phyloP scores from a whole-genome alignment of 768 basidiomycete genomes.

The Auriculariales sp. region DNA sequence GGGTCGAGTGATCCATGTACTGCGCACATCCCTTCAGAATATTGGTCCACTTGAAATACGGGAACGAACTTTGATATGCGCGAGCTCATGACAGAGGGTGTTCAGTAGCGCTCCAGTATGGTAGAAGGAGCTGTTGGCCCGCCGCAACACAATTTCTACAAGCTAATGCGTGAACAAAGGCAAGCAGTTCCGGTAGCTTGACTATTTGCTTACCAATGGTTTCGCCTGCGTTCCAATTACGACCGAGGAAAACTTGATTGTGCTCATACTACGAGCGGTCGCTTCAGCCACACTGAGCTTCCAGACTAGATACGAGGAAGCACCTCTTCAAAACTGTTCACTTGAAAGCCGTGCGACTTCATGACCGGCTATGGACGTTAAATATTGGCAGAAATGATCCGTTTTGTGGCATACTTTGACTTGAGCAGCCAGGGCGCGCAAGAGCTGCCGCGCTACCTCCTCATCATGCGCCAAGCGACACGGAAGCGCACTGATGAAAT shows the following conservation, averaged over 20 bases:
- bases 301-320: slow-evolving; percentile 2
- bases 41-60: neutral
- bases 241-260: slow-evolving; percentile 63
- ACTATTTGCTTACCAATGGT: slow-evolving; percentile 38
- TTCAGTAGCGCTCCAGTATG: slow-evolving; percentile 58
- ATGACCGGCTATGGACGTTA: slow-evolving; percentile 37
- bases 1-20: slow-evolving; percentile 72
- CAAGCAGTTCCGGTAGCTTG: neutral
- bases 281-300: neutral
- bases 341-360: slow-evolving; percentile 59
- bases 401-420: slow-evolving; percentile 24
- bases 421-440: slow-evolving; percentile 71
- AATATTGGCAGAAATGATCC: neutral
- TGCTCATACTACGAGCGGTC: slow-evolving; percentile 45
- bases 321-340: slow-evolving; percentile 78
- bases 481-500: slow-evolving; percentile 58
- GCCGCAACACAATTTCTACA: slow-evolving; percentile 60
- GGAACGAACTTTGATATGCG: slow-evolving; percentile 56
- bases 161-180: neutral
- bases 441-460: slow-evolving; percentile 54
- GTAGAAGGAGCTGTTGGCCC: slow-evolving; percentile 43
- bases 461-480: slow-evolving; percentile 22
- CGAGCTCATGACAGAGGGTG: slow-evolving; percentile 76
- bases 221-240: slow-evolving; percentile 79
- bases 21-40: slow-evolving; percentile 13